A percentile compares a stretch with the other conserved stretches of the same genome.
Conservation (phyloP, 2,329 filamentous ascomycete species). For the Seiridium unicorne region DNA sequence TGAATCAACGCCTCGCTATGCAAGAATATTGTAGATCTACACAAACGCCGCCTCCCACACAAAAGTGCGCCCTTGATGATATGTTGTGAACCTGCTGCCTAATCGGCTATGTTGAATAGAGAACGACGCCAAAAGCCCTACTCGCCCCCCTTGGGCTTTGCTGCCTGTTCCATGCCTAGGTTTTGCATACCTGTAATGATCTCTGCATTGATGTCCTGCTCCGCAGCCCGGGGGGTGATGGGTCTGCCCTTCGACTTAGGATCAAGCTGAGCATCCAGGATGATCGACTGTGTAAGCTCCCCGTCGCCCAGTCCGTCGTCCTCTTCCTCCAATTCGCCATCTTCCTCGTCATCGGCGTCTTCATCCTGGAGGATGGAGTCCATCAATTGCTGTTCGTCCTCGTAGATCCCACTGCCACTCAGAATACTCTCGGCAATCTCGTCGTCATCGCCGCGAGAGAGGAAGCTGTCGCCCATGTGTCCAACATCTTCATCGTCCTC, state of each 20-base stretch:
- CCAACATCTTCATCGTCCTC: conserved; percentile 40
- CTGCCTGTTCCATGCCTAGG: conserved; percentile 41
- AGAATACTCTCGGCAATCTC: conserved; percentile 41
- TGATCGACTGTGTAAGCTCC: conserved; percentile 33
- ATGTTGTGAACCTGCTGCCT: neutral
- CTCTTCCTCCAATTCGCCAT: conserved; percentile 34
- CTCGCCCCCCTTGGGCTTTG: neutral
- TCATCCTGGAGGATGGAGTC: conserved; percentile 38
- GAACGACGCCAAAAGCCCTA: neutral
- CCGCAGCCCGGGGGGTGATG: conserved; percentile 17
- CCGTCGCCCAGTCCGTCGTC: conserved; percentile 29
- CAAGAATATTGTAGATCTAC: neutral
- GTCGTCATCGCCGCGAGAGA: conserved; percentile 36
- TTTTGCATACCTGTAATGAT: conserved; percentile 59
- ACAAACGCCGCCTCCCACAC: neutral
- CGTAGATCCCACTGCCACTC: conserved; percentile 41
- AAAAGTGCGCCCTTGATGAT: neutral
- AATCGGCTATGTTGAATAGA: neutral
- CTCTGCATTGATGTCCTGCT: conserved; percentile 52
- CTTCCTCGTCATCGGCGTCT: conserved; percentile 29
- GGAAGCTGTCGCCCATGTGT: conserved; percentile 41
- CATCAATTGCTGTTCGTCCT: conserved; percentile 40
- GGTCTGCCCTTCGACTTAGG: conserved; percentile 9
- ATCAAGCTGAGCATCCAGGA: neutral
- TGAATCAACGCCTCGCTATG: conserved; percentile 5